These are phyloP conservation scores for Zasmidium angulare DNA, from an alignment of 2,329 filamentous ascomycete species.

Conservation along the genomic window DNA sequence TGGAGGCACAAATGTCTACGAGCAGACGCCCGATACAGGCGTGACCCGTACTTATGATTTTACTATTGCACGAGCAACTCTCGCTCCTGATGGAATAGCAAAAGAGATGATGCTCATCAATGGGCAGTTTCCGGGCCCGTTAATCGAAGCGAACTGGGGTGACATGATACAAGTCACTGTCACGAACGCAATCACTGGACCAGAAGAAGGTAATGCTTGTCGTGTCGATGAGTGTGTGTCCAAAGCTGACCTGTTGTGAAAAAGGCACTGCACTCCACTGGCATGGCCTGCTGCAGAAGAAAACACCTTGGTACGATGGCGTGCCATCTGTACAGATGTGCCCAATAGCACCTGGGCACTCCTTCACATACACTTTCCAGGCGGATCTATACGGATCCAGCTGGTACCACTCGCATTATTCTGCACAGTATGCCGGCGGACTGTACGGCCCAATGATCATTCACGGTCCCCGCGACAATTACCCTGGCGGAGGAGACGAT, in stretches of 20 bases:
- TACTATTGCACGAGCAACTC: slow-evolving; percentile 19
- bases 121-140: slow-evolving; percentile 26
- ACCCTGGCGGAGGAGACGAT: slow-evolving; percentile 29
- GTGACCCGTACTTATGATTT: slow-evolving; percentile 29
- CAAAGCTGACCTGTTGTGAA: too few species aligned
- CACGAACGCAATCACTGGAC: slow-evolving; percentile 27
- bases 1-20: slow-evolving; percentile 26
- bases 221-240: too few species aligned
- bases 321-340: slow-evolving; percentile 43
- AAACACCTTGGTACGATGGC: slow-evolving; percentile 43
- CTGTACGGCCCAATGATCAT: slow-evolving; percentile 34
- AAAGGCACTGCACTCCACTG: slow-evolving; percentile 44
- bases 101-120: slow-evolving; percentile 23
- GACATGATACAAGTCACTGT: slow-evolving; percentile 37
- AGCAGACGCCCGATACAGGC: slow-evolving; percentile 26
- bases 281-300: slow-evolving; percentile 40
- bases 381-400: slow-evolving; percentile 38
- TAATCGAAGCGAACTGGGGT: slow-evolving; percentile 40
- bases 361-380: slow-evolving; percentile 42
- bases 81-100: slow-evolving; percentile 27
- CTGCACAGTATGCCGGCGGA: slow-evolving; percentile 33
- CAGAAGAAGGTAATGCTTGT: too few species aligned
- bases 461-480: slow-evolving; percentile 30
- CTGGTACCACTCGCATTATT: slow-evolving; percentile 43
- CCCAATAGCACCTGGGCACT: slow-evolving; percentile 42